Base-by-base conservation (phyloP, 371 early-diverging fungal genomes). In the Rhizopus delemar region DNA sequence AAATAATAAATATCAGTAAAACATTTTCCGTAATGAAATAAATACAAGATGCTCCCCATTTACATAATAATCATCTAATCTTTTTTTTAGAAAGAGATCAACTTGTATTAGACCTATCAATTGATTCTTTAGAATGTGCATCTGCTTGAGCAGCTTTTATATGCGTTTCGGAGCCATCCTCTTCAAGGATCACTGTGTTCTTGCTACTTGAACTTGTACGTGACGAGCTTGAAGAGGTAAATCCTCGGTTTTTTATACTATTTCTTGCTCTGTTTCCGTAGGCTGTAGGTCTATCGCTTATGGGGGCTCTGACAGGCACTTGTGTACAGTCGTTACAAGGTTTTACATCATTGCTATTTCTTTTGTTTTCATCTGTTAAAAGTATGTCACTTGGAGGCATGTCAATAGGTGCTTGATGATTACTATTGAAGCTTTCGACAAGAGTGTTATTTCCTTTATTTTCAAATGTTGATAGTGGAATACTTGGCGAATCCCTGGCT, bases 181-280 rank as follows among this genome's bases (percentile, higher is more conserved):
- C 43, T 43, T 43, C 5, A n/a, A 15, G 5, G 2, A n/a, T n/a
- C 11, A 15, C 8, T n/a, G 15, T 15, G 43, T 15, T 43, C n/a
- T n/a, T n/a, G 5, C 43, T 8, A 15, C 43, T 13, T 13, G n/a
- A 15, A 13, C 43, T 43, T 4, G 43, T 43, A 43, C 43, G 0
- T n/a, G 43, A 43, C 5, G n/a, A 43, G 11, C 13, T 6, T n/a
- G 43, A 43, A 5, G 5, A 43, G n/a, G 43, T 43, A 8, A n/a
- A 8, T 43, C 15, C 43, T 43, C 43, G 43, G 4, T 43, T 43
- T 13, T 39, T 22, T 22, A 22, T 39, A 12, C 39, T 12, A 9
- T 43, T 43, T 43, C 4, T 43, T n/a, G 43, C 43, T 15, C 43
- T 43, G 43, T 43, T 43, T 15, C 43, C 43, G n/a, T 43, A 43